Evolutionary conservation across 1,284 basidiomycete species (phyloP).

Genomic region (Papiliotrema terrestris): DNA sequence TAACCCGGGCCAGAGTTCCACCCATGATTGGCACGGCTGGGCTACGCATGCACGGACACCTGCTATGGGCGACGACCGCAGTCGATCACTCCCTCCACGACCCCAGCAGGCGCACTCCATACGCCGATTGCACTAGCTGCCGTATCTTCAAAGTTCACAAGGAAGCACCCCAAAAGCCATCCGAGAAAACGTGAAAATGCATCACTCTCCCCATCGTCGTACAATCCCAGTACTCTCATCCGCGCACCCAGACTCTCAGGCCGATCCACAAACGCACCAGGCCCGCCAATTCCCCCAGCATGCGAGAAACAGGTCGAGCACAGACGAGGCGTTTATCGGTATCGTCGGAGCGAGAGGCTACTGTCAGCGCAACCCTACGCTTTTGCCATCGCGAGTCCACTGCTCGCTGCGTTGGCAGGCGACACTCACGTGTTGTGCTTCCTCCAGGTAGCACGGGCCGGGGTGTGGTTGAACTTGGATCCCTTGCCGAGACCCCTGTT

Average conservation of each 20-base stretch:
- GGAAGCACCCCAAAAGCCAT: no score
- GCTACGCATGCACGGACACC: no score
- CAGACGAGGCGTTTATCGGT: constrained; percentile 65
- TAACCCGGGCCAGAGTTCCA: no score
- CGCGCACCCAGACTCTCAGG: neutral
- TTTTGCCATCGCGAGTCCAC: constrained; percentile 1
- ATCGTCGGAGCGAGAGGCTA: constrained; percentile 88
- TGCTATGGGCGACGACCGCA: no score
- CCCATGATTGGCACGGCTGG: no score
- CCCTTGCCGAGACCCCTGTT: constrained; percentile 84
- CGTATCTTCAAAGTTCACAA: no score
- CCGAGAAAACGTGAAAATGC: neutral
- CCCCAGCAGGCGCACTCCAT: no score
- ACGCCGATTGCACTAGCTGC: no score
- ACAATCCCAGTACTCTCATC: neutral
- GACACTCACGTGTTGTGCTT: constrained; percentile 77
- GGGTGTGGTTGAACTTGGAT: constrained; percentile 89
- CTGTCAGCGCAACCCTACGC: neutral
- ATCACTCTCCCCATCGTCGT: constrained; percentile 1
- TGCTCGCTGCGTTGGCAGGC: neutral
- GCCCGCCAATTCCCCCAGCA: neutral
- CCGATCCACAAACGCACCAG: neutral
- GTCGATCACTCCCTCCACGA: no score
- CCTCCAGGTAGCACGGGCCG: constrained; percentile 88
- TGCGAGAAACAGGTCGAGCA: neutral